These are phyloP conservation scores for Monosporascus ibericus DNA, from an alignment of 2,329 filamentous ascomycete genomes.

Conservation along the genomic window DNA sequence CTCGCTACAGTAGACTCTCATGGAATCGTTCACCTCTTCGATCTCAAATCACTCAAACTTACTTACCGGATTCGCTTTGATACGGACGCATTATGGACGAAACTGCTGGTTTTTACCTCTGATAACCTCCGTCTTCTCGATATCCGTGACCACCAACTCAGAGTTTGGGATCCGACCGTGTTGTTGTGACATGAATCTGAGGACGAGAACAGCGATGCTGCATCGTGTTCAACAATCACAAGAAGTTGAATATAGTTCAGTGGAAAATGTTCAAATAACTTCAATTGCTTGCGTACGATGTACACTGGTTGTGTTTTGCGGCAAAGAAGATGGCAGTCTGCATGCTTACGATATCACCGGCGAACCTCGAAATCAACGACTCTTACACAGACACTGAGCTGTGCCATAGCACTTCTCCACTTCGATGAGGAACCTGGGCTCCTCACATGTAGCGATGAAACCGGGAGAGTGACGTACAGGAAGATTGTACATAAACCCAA, in stretches of 20 bases:
- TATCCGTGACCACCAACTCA: constrained; percentile 12
- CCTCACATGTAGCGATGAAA: constrained; percentile 10
- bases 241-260: constrained; percentile 6
- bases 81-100: background rate
- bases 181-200: constrained; percentile 12
- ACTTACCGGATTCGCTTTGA: constrained; percentile 12
- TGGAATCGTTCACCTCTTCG: constrained; percentile 22
- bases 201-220: constrained; percentile 10
- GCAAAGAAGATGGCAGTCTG: constrained; percentile 14
- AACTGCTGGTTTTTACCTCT: constrained; percentile 11
- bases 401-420: constrained; percentile 6
- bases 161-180: constrained; percentile 19
- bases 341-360: constrained; percentile 10
- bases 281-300: constrained; percentile 7
- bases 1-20: constrained; percentile 18
- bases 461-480: constrained; percentile 6
- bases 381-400: constrained; percentile 6
- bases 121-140: constrained; percentile 17
- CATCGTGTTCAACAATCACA: constrained; percentile 3
- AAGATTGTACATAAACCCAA: background rate
- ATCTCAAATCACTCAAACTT: constrained; percentile 16
- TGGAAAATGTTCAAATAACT: constrained; percentile 5
- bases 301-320: constrained; percentile 9
- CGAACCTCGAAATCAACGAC: constrained; percentile 4
- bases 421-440: constrained; percentile 9